These are phyloP conservation scores for Cardiospermum halicacabum DNA, from an alignment of 345 rosid species.

Conservation along the genomic window DNA sequence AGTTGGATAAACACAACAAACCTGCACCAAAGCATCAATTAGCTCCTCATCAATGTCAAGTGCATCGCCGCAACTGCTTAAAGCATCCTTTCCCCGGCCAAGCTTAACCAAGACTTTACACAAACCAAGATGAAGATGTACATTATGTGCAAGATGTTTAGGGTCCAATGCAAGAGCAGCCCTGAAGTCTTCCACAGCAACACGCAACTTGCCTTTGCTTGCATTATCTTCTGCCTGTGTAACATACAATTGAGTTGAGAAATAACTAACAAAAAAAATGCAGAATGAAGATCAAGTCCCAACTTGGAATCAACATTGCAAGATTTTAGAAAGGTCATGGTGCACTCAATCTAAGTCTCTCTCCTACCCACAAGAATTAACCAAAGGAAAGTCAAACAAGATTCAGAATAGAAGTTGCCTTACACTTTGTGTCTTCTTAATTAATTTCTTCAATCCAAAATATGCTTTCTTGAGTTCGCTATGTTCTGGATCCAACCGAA, in stretches of 20 bases:
- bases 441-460: conserved; percentile 86
- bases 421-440: conserved; percentile 94
- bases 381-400: conserved; percentile 10
- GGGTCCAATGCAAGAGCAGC: conserved; percentile 88
- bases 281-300: not conserved
- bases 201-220: conserved; percentile 80
- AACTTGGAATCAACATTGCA: not conserved
- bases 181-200: conserved; percentile 86
- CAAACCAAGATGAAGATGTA: conserved; percentile 88
- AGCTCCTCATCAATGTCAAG: conserved; percentile 80
- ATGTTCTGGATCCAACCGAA: conserved; percentile 97
- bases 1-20: conserved; percentile 21
- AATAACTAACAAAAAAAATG: not conserved
- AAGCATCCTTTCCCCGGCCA: conserved; percentile 91
- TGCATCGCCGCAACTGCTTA: conserved; percentile 75
- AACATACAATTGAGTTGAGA: conserved; percentile 13
- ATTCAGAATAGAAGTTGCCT: conserved; percentile 21
- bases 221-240: conserved; percentile 90
- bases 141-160: conserved; percentile 73
- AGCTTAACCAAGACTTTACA: conserved; percentile 90
- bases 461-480: conserved; percentile 89
- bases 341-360: conserved; percentile 10
- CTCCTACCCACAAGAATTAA: not conserved
- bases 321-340: not conserved
- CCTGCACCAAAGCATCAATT: conserved; percentile 90